Conservation (phyloP, 2,329 filamentous ascomycete genomes). For the Pseudocercospora cruenta region DNA sequence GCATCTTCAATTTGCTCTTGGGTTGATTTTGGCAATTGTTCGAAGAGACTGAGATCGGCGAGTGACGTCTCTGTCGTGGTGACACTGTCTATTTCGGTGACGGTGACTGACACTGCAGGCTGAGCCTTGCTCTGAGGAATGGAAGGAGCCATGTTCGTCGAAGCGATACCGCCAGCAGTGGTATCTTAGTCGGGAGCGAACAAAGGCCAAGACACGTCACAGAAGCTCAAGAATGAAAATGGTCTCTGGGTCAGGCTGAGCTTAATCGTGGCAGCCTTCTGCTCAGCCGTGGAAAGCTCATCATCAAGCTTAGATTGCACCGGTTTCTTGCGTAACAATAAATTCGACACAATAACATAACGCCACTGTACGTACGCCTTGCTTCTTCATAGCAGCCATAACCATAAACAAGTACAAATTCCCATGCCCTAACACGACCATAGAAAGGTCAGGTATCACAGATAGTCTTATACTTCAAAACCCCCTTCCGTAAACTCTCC, state of each 20-base stretch:
- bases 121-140: not conserved
- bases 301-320: not conserved
- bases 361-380: not conserved
- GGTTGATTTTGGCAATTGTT: not conserved
- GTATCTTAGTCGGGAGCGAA: not conserved
- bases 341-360: not conserved
- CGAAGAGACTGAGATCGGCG: not conserved
- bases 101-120: not conserved
- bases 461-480: constrained; percentile 9
- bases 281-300: not conserved
- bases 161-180: not conserved
- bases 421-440: not conserved
- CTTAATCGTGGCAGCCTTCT: not conserved
- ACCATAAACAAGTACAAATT: not conserved
- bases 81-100: not conserved
- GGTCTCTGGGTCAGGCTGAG: not conserved
- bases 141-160: not conserved
- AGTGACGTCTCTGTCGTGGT: not conserved
- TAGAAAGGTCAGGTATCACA: not conserved
- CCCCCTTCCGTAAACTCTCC: constrained; percentile 17
- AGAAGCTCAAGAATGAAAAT: not conserved
- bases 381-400: not conserved
- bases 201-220: not conserved
- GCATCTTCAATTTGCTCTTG: constrained; percentile 1
- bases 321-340: not conserved